Evolutionary conservation across 768 basidiomycete species (phyloP).

Genomic region (Peribolospora kevripleyi): DNA sequence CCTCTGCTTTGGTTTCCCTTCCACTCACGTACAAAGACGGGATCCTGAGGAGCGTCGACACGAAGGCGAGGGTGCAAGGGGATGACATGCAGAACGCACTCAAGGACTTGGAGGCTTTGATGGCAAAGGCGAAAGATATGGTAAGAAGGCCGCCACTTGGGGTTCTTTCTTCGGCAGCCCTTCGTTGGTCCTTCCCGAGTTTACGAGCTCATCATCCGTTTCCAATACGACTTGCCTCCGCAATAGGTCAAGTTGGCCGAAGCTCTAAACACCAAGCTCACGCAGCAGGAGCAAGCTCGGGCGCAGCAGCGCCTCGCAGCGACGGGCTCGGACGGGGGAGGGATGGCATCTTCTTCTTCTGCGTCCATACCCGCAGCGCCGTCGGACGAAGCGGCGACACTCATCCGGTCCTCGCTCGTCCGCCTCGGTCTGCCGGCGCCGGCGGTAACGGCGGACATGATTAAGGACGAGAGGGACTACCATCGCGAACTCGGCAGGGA

Average conservation of each 20-base stretch:
- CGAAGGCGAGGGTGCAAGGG: conserved; percentile 36
- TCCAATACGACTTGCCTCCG: not conserved
- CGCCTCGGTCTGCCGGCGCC: conserved; percentile 58
- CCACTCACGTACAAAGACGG: conserved; percentile 31
- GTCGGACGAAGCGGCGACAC: conserved; percentile 43
- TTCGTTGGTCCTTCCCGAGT: not conserved
- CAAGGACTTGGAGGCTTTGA: conserved; percentile 66
- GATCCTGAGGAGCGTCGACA: conserved; percentile 51
- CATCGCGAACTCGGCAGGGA: conserved; percentile 34
- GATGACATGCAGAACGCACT: conserved; percentile 50
- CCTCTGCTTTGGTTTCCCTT: conserved; percentile 9
- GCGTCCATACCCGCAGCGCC: not conserved
- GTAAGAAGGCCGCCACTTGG: conserved; percentile 16
- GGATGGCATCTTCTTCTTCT: not conserved
- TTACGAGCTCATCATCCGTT: not conserved
- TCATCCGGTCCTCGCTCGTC: conserved; percentile 69
- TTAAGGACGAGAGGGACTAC: conserved; percentile 56
- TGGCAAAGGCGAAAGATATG: conserved; percentile 80
- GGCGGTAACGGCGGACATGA: conserved; percentile 73
- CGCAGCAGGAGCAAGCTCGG: conserved; percentile 13
- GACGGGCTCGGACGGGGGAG: conserved; percentile 1
- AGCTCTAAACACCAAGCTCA: conserved; percentile 61
- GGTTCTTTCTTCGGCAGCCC: not conserved
- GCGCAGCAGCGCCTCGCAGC: conserved; percentile 1
- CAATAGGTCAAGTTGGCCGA: conserved; percentile 42